A percentile compares a stretch with the other conserved stretches of the same genome.
Evolutionary conservation across 1,139 yeast species (phyloP).

Genomic region (Taphrina betulina): DNA sequence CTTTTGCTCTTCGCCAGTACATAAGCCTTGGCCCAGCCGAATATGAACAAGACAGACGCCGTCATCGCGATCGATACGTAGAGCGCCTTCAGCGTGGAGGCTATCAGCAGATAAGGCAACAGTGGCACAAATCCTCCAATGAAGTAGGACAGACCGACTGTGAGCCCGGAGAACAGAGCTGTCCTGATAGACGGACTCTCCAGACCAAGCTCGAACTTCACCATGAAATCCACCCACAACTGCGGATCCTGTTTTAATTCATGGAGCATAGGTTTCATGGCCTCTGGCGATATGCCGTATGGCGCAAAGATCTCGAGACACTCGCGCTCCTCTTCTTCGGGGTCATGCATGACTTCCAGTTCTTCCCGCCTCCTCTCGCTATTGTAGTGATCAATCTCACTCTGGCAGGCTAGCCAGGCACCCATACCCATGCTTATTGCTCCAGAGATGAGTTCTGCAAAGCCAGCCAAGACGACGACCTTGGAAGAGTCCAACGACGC

Average conservation of each 20-base stretch:
- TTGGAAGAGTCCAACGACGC: constrained; percentile 70
- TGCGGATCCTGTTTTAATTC: constrained; percentile 65
- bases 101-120: constrained; percentile 73
- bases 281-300: constrained; percentile 64
- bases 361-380: constrained; percentile 63
- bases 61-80: constrained; percentile 73
- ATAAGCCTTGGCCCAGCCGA: constrained; percentile 81
- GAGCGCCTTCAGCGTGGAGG: constrained; percentile 72
- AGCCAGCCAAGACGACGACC: constrained; percentile 78
- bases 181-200: constrained; percentile 81
- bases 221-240: constrained; percentile 66
- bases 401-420: constrained; percentile 77
- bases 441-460: constrained; percentile 82
- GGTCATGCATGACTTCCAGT: constrained; percentile 53
- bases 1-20: constrained; percentile 49
- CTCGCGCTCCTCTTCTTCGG: constrained; percentile 55
- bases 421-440: constrained; percentile 86
- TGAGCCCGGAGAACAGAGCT: constrained; percentile 70
- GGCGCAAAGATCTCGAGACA: constrained; percentile 68
- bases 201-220: constrained; percentile 65
- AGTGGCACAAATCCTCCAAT: constrained; percentile 80
- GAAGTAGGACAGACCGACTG: constrained; percentile 73
- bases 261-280: constrained; percentile 58
- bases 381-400: constrained; percentile 64
- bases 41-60: constrained; percentile 79